These are phyloP conservation scores for Herpotrichia juniperi DNA, from an alignment of 2,329 filamentous ascomycete species.

Conservation along the genomic window DNA sequence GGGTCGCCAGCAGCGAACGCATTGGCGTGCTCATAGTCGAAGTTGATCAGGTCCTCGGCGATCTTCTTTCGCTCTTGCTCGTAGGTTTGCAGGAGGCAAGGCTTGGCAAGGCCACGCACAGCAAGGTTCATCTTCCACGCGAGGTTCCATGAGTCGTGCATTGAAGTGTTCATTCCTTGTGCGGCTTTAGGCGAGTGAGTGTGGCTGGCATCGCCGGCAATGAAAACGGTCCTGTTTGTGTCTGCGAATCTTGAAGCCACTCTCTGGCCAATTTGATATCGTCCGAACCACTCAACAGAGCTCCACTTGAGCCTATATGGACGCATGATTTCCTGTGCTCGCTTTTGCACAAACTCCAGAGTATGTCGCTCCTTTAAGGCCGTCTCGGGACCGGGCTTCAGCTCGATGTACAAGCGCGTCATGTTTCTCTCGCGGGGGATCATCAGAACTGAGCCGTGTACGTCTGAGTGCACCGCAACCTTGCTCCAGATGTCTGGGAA, in stretches of 20 bases:
- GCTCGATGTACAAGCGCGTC: slow-evolving; percentile 65
- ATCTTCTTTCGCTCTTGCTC: slow-evolving; percentile 51
- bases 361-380: slow-evolving; percentile 47
- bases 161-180: slow-evolving; percentile 54
- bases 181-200: slow-evolving; percentile 51
- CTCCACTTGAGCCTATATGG: slow-evolving; percentile 55
- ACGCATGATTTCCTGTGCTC: slow-evolving; percentile 57
- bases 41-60: slow-evolving; percentile 51
- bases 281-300: slow-evolving; percentile 57
- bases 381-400: slow-evolving; percentile 44
- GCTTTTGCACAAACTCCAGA: slow-evolving; percentile 73
- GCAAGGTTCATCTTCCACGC: slow-evolving; percentile 53
- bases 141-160: slow-evolving; percentile 53
- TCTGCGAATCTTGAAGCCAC: slow-evolving; percentile 55
- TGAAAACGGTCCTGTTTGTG: slow-evolving; percentile 50
- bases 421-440: slow-evolving; percentile 75
- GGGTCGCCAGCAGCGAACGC: slow-evolving; percentile 66
- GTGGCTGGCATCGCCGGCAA: slow-evolving; percentile 56
- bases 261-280: slow-evolving; percentile 58
- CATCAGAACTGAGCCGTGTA: slow-evolving; percentile 73
- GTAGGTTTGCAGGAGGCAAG: slow-evolving; percentile 46
- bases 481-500: slow-evolving; percentile 80
- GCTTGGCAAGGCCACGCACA: slow-evolving; percentile 46
- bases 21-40: slow-evolving; percentile 56
- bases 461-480: slow-evolving; percentile 70